Conservation (phyloP, 2,329 filamentous ascomycete species). For the Talaromyces amestolkiae region DNA sequence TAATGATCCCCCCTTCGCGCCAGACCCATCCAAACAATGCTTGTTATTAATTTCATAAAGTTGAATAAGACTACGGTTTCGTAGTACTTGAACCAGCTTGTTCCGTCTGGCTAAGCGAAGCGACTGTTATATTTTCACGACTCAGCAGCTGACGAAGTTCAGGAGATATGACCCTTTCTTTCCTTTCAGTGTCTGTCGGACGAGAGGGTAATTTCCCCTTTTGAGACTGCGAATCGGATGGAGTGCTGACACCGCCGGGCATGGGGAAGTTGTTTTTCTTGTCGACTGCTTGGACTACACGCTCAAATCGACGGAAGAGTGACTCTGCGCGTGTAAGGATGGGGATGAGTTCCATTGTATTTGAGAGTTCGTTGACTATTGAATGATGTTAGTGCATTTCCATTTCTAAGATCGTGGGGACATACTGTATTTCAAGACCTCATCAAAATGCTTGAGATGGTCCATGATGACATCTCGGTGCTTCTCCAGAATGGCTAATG, state of each 20-base stretch:
- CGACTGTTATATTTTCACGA: constrained; percentile 42
- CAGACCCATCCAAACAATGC: constrained; percentile 1
- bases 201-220: constrained; percentile 35
- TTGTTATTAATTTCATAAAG: not conserved
- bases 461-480: constrained; percentile 95
- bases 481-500: constrained; percentile 90
- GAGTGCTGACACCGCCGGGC: constrained; percentile 49
- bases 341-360: constrained; percentile 83
- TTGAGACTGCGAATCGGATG: constrained; percentile 25
- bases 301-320: constrained; percentile 82
- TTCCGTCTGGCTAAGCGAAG: not conserved
- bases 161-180: constrained; percentile 58
- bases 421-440: constrained; percentile 92
- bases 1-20: not conserved
- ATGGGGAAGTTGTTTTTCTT: constrained; percentile 82
- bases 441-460: constrained; percentile 90
- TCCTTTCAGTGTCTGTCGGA: constrained; percentile 24
- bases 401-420: constrained; percentile 20
- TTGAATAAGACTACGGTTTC: not conserved
- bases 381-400: not conserved
- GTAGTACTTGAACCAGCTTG: not conserved
- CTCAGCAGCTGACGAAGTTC: constrained; percentile 63
- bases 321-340: constrained; percentile 85
- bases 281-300: constrained; percentile 86
- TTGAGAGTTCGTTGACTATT: constrained; percentile 88